Base-by-base conservation (phyloP, 352 stramenopile species). In the Phytophthora uliginosa region DNA sequence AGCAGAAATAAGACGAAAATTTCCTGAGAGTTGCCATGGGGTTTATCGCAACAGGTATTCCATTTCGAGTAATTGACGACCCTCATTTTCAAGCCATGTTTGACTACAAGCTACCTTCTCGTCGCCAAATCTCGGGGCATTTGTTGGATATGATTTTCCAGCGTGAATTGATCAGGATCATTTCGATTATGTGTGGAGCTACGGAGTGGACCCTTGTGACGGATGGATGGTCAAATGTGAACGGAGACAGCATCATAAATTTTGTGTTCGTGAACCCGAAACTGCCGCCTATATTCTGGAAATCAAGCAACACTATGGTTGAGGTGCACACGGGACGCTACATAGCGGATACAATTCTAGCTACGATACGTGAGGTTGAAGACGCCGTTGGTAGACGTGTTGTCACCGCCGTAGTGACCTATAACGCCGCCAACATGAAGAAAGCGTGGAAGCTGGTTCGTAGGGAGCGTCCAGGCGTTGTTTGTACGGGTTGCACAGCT, bases 351-450 rank as follows among this genome's bases (percentile, higher is more conserved):
- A 12, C 42, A 33, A 73, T 69, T 13, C 0, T 45, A 1, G 6
- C n/a, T 8, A 45, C 45, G 1, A 73, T 68, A 6, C 33, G n/a
- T 4, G 66, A 68, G 9, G 1, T 65, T 1, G 66, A 69, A 2
- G 17, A 1, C 4, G 3, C 54, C 1, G 1, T 70, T 5, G 40
- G 40, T 4, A 13, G 13, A n/a, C 55, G 62, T 8, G 54, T 64
- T 17, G 53, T 65, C 3, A 34, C 38, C 4, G 13, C 42, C 10
- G 28, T 69, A 8, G 59, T 74, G 4, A 62, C 59, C 1, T 53
- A 65, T 33, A 74, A 69, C n/a, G 54, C 59, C 7, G 6, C 24
- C 7, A 69, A 69, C 7, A 65, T 74, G 42, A 61, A 69, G 36
- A 50, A 20, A 15, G 59, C 59, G 8, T 65, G 59, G 59, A 1